Evolutionary conservation across 139 green algal species (phyloP), one percentile per base, ranked within the genome.

Genomic region (Chlamydomonas schloesseri): DNA sequence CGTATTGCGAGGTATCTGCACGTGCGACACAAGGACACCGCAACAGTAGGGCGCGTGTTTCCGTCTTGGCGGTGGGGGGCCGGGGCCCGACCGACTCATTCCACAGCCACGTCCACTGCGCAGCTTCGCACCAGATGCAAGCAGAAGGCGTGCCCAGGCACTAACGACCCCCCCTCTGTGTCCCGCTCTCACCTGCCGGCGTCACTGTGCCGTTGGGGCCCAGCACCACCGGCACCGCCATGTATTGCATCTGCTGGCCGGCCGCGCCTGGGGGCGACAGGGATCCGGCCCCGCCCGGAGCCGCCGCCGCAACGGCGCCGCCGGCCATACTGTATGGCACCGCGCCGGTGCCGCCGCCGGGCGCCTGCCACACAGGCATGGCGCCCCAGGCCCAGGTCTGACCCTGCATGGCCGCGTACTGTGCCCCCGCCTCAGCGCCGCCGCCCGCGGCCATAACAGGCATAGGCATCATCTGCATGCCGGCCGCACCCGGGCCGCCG

Each of bases 301-400:
- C 42, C 23, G 79, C 11, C 10, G 70, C 20, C 34, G 69, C 34
- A 10, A 53, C 34, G 6, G 34, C 29, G 11, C 34, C 21, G 34
- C 18, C 11, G 34, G 34, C 65, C 18, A 18, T 36, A 5, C 11
- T 47, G 46, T 83, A 83, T 4, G 62, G 62, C 77, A 73, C 33
- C 15, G n/a, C 65, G 14, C n/a, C 65, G n/a, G 6, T 15, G 33
- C 14, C 68, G 10, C 15, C 33, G 34, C 73, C 73, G 36, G 57
- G 75, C 29, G 78, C 46, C n/a, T 68, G 79, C 79, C 79, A 85
- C 10, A 85, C 20, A 4, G 79, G 79, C 79, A 85, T 75, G 21
- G 47, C 33, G 17, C 67, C 67, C 79, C 79, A 85, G 13, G 28
- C 79, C 79, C 79, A 85, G 2, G 31, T 26, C 5, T 84, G 64